Percentiles rank a stretch among this genome's conserved stretches.
Conservation (phyloP, 805 yeast genomes). For the Candida andamanensis region DNA sequence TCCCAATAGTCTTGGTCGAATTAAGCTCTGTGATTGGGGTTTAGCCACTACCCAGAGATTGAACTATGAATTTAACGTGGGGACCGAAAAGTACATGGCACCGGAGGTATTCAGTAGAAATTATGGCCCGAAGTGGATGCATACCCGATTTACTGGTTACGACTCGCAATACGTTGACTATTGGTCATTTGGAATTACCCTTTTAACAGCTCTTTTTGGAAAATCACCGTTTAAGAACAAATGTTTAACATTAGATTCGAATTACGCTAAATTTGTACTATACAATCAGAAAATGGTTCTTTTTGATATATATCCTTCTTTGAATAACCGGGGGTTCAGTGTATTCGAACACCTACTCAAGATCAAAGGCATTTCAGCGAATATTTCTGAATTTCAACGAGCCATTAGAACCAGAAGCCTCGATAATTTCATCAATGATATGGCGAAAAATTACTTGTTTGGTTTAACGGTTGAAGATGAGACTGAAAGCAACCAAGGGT, state of each 20-base stretch:
- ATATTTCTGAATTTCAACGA: conserved; percentile 14
- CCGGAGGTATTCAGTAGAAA: conserved; percentile 40
- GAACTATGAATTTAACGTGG: conserved; percentile 38
- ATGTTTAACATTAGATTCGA: conserved; percentile 29
- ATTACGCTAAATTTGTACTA: conserved; percentile 39
- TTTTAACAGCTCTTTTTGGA: conserved; percentile 47
- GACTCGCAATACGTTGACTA: conserved; percentile 46
- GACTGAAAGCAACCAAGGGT: neutral
- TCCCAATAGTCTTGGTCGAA: conserved; percentile 30
- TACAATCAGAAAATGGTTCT: conserved; percentile 34
- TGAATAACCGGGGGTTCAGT: conserved; percentile 28
- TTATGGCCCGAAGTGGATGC: conserved; percentile 4
- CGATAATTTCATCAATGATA: conserved; percentile 25
- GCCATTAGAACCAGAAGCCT: conserved; percentile 31
- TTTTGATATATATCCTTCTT: conserved; percentile 46
- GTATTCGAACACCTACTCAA: conserved; percentile 38
- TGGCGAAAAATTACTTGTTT: conserved; percentile 22
- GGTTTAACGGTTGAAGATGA: conserved; percentile 45
- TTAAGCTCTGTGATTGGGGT: conserved; percentile 75
- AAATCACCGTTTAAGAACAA: conserved; percentile 46
- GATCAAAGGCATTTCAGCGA: conserved; percentile 33
- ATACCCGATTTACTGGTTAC: too few species aligned
- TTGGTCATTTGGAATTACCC: conserved; percentile 52
- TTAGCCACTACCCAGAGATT: conserved; percentile 42
- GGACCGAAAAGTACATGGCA: conserved; percentile 59